Percentiles rank a stretch among this genome's conserved stretches.
These are phyloP conservation scores for Pseudotsuga menziesii DNA, from an alignment of 75 land plant genomes.

Conservation along the genomic window DNA sequence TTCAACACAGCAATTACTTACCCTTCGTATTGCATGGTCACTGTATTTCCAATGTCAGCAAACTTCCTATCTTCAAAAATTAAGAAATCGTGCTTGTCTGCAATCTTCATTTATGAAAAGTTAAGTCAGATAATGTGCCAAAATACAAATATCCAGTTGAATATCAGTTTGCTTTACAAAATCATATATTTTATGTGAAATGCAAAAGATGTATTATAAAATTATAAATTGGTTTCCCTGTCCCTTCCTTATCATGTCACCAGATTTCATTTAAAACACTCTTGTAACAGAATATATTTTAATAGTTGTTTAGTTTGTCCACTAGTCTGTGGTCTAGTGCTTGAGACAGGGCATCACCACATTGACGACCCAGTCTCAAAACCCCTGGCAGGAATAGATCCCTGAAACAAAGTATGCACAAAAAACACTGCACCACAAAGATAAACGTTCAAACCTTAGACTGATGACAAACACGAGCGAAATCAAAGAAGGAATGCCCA, in stretches of 20 bases:
- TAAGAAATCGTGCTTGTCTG: constrained; percentile 86
- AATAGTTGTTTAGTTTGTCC: neutral
- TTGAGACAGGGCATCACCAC: neutral
- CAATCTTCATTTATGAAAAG: constrained; percentile 51
- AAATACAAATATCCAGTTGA: neutral
- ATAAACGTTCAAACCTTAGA: too few relatives aligned
- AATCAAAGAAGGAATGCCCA: too few relatives aligned
- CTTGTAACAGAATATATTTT: neutral
- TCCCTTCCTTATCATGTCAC: neutral
- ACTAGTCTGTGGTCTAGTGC: neutral
- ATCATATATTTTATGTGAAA: neutral
- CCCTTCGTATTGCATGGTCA: constrained; percentile 99
- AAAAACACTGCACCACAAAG: too few relatives aligned
- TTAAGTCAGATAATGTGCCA: constrained; percentile 1
- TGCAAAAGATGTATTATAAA: neutral
- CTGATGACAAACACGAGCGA: too few relatives aligned
- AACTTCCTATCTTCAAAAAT: constrained; percentile 98
- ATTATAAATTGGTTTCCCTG: neutral
- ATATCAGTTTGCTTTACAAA: neutral
- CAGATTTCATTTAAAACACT: neutral
- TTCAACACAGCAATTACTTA: constrained; percentile 12
- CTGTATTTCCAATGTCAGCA: constrained; percentile 99
- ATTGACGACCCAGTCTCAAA: too few relatives aligned
- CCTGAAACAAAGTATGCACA: too few relatives aligned
- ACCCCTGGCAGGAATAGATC: too few relatives aligned